A percentile compares a stretch with the other conserved stretches of the same genome.
Conservation (phyloP, 1,284 basidiomycete genomes). For the Rhizoctonia solani region DNA sequence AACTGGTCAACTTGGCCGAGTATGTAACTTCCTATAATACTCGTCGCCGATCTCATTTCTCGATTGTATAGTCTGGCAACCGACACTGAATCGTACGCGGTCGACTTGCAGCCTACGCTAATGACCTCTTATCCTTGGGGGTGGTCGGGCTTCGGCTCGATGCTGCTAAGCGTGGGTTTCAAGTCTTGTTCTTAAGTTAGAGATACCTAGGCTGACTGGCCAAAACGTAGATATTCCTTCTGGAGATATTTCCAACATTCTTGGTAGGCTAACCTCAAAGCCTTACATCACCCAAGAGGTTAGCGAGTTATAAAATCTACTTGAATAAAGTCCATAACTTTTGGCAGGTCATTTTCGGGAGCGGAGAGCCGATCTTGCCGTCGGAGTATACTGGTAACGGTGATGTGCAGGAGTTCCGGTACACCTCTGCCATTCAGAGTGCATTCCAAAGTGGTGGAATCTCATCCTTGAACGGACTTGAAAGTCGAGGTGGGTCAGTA, state of each 20-base stretch:
- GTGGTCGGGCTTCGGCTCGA: constrained; percentile 68
- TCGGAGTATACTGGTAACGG: constrained; percentile 37
- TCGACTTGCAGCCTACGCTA: constrained; percentile 59
- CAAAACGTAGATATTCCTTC: constrained; percentile 39
- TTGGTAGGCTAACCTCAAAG: constrained; percentile 25
- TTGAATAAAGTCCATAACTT: constrained; percentile 6
- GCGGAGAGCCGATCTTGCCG: constrained; percentile 35
- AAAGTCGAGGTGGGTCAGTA: neutral
- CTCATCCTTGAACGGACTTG: constrained; percentile 47
- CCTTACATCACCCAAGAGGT: constrained; percentile 38
- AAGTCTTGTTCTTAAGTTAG: neutral
- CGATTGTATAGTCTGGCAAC: constrained; percentile 52
- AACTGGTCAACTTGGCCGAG: constrained; percentile 43
- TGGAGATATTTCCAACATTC: constrained; percentile 36
- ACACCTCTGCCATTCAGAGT: constrained; percentile 56
- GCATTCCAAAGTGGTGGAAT: constrained; percentile 60
- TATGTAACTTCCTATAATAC: constrained; percentile 8
- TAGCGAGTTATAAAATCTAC: neutral
- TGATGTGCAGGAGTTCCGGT: constrained; percentile 54
- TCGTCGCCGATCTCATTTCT: neutral
- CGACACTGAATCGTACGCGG: constrained; percentile 60
- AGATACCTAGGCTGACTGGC: neutral
- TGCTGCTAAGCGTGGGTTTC: constrained; percentile 62
- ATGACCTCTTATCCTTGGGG: constrained; percentile 64
- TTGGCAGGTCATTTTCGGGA: constrained; percentile 38